These are phyloP conservation scores for Thielaviopsis euricoi DNA, from an alignment of 2,329 filamentous ascomycete species.

Conservation along the genomic window DNA sequence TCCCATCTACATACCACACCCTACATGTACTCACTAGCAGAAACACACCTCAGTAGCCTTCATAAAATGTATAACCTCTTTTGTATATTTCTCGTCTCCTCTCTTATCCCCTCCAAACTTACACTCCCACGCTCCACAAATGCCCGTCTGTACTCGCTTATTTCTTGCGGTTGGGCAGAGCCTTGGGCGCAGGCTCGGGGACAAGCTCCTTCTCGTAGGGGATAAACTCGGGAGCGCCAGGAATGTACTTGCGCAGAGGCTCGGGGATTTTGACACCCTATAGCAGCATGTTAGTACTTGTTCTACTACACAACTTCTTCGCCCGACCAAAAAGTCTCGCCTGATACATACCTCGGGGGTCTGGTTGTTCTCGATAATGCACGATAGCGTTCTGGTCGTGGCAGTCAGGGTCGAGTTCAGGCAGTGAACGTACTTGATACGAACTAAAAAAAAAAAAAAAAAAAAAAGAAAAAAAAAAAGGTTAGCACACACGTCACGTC, in stretches of 20 bases:
- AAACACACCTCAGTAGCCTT: too few relatives aligned
- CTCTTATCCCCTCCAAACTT: constrained; percentile 6
- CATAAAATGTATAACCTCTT: too few relatives aligned
- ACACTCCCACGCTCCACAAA: not conserved
- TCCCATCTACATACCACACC: too few relatives aligned
- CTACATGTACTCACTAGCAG: too few relatives aligned
- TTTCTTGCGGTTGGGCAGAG: constrained; percentile 18
- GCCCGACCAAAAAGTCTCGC: too few relatives aligned
- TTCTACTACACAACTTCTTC: not conserved
- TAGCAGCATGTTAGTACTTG: constrained; percentile 5
- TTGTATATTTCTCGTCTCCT: not conserved
- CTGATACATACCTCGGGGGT: constrained; percentile 55
- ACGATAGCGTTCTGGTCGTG: constrained; percentile 84
- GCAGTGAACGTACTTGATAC: constrained; percentile 90
- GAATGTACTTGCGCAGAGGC: constrained; percentile 75
- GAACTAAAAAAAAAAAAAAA: too few relatives aligned
- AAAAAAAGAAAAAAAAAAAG: too few relatives aligned
- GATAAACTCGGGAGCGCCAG: constrained; percentile 76
- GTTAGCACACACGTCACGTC: not conserved
- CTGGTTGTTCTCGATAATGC: constrained; percentile 93
- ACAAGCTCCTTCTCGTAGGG: constrained; percentile 74
- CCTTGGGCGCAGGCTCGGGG: constrained; percentile 37
- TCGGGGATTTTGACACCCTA: constrained; percentile 67
- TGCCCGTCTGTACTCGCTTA: constrained; percentile 5
- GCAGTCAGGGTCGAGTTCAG: constrained; percentile 82